phyloP scores from a whole-genome alignment of 139 green algal genomes.

The Chlamydomonas sp. region DNA sequence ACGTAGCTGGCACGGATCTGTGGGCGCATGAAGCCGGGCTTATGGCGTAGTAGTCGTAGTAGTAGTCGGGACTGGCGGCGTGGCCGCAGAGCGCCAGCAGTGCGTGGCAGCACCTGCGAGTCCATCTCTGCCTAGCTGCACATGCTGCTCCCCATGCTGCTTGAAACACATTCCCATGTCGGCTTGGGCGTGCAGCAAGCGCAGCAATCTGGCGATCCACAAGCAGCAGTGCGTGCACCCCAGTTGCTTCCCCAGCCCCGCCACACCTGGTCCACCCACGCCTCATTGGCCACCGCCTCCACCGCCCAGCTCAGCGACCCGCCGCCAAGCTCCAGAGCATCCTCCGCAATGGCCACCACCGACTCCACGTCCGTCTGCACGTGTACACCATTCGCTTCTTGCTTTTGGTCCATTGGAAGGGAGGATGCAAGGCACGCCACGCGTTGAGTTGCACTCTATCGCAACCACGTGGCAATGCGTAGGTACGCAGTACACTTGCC shows the following conservation, averaged over 20 bases:
- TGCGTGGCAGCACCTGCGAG: no score
- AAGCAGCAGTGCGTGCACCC: no score
- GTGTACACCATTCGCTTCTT: neutral
- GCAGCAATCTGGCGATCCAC: no score
- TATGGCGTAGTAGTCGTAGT: neutral
- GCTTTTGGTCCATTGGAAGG: no score
- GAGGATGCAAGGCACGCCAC: neutral
- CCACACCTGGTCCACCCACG: slow-evolving; percentile 78
- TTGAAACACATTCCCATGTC: no score
- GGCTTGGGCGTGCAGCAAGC: no score
- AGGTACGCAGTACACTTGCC: neutral
- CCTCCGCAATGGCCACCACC: slow-evolving; percentile 8
- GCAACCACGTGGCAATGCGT: neutral
- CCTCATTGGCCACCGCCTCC: slow-evolving; percentile 58
- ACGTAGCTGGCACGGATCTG: slow-evolving; percentile 57
- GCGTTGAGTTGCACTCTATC: neutral
- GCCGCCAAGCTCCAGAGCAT: slow-evolving; percentile 5
- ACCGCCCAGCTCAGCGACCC: slow-evolving; percentile 3
- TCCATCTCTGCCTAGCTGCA: no score
- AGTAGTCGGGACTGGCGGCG: no score
- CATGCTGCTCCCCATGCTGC: no score
- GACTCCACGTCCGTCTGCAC: slow-evolving; percentile 26
- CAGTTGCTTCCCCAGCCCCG: neutral
- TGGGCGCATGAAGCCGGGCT: neutral
- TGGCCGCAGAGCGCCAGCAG: neutral